A percentile compares a stretch with the other conserved stretches of the same genome.
phyloP scores from a whole-genome alignment of 73 alveolate genomes.

The Paramecium tetraurelia region DNA sequence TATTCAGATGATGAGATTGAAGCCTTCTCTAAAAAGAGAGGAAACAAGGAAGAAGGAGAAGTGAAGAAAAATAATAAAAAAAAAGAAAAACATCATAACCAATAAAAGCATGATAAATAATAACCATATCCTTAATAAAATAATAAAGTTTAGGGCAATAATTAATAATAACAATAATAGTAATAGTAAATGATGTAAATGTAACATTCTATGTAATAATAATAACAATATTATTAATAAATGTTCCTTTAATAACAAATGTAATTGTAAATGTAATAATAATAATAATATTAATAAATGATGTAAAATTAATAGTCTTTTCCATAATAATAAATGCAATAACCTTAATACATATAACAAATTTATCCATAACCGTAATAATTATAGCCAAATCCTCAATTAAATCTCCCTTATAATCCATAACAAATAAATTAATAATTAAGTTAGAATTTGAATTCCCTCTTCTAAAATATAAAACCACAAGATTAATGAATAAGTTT shows the following conservation, averaged over 20 bases:
- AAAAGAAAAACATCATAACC: background rate
- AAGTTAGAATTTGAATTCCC: background rate
- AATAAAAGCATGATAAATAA: background rate
- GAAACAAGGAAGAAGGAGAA: slow-evolving; percentile 45
- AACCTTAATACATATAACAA: background rate
- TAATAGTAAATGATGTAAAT: background rate
- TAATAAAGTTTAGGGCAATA: background rate
- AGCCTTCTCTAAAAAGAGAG: background rate
- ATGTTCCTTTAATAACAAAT: background rate
- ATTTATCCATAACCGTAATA: background rate
- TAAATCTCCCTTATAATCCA: background rate
- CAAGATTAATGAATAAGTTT: background rate
- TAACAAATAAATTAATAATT: background rate
- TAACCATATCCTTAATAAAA: background rate
- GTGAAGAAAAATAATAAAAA: background rate
- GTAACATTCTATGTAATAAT: background rate
- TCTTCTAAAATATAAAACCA: background rate
- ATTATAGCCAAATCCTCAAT: background rate
- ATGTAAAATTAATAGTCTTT: background rate
- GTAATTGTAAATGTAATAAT: background rate
- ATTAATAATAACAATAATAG: background rate
- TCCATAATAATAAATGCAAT: background rate
- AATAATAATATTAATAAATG: background rate
- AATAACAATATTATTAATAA: background rate
- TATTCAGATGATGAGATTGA: slow-evolving; percentile 63